phyloP scores from a whole-genome alignment of 768 basidiomycete species.

The Auricularia auricula-judae region DNA sequence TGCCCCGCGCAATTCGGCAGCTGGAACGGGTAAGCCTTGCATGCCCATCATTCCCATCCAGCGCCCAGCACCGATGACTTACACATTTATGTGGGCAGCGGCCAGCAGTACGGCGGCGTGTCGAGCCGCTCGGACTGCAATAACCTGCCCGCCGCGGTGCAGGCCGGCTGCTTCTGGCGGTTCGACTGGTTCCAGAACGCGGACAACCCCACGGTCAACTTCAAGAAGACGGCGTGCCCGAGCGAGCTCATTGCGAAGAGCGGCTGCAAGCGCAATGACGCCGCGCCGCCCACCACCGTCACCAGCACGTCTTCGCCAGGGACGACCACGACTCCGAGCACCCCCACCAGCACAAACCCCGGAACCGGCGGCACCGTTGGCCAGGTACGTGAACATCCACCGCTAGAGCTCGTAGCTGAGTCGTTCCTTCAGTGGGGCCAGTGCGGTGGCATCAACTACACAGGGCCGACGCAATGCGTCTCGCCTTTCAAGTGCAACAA shows the following conservation, averaged over 20 bases:
- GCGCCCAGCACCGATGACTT: not conserved
- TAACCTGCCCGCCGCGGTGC: constrained; percentile 9
- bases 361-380: not conserved
- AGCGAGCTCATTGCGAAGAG: constrained; percentile 3
- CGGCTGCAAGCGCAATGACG: constrained; percentile 6
- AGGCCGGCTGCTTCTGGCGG: constrained; percentile 9
- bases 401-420: not conserved
- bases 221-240: constrained; percentile 9
- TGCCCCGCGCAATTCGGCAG: constrained; percentile 9
- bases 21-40: constrained; percentile 5
- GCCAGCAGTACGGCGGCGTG: constrained; percentile 10
- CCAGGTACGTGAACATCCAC: not conserved
- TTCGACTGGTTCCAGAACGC: constrained; percentile 10
- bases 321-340: not conserved
- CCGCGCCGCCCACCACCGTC: not conserved
- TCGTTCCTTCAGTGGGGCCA: constrained; percentile 1
- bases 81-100: not conserved
- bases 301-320: no score
- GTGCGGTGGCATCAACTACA: constrained; percentile 2
- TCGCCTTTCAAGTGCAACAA: not conserved
- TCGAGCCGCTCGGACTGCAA: constrained; percentile 7
- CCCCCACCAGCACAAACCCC: constrained; percentile 1
- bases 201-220: constrained; percentile 11
- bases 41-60: not conserved
- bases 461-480: not conserved